Evolutionary conservation across 352 stramenopile genomes (phyloP), one percentile per base, ranked within the genome.

Genomic region (Phytophthora fragariae): DNA sequence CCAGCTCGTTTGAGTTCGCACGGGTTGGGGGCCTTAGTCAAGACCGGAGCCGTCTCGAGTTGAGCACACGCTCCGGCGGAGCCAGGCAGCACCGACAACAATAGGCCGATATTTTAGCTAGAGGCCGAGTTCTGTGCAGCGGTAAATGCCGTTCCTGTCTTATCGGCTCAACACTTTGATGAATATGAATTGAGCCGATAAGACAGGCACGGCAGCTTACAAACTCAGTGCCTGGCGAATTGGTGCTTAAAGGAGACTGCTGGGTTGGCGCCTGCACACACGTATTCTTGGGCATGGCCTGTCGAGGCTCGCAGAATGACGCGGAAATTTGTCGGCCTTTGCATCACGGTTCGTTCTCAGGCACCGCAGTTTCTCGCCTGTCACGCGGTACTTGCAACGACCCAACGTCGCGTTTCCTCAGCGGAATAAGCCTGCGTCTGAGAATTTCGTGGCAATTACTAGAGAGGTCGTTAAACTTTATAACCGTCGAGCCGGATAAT

Each of bases 41-140:
- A 50, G 52, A 80, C 50, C 60, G 19, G 33, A 49, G 50, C 31
- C 27, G 29, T 35, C 65, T 63, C 35, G 56, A 79, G 62, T 68
- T 76, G 68, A 53, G 67, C 60, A 61, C 60, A 70, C 50, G 50
- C 47, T 56, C 54, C 49, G 2, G 24, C 29, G 31, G 31, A 60
- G 70, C 41, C 0, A 12, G 17, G 7, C 6, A 15, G 24, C 58
- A 57, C 47, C 27, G 67, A 72, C 50, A 64, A 71, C 47, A 72
- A 72, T 72, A 78, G 67, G 61, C 17, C 31, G 41, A 31, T 78
- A 75, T 75, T 78, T 75, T 78, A 68, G 66, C 39, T 39, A 31
- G 35, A 12, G 15, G 9, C 17, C 9, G 19, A 50, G 27, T 69
- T 66, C 52, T 76, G 62, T 29, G 65, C 50, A 53, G 49, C 8